Evolutionary conservation across 176 grass and related monocot genomes (phyloP).

Genomic region (Aegilops bicornis): DNA sequence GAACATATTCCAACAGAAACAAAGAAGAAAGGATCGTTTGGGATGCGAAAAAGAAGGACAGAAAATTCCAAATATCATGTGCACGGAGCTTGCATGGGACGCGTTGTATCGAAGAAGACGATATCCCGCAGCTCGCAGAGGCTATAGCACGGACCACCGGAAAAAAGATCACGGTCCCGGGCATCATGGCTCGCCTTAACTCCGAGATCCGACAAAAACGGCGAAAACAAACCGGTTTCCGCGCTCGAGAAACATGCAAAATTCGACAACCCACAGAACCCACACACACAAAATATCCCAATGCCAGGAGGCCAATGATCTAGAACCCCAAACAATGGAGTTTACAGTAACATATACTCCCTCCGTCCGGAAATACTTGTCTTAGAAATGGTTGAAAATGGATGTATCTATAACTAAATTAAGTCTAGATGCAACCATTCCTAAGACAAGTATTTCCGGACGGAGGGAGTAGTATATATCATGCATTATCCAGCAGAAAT

Average conservation of each 20-base stretch:
- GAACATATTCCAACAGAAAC: slow-evolving; percentile 20
- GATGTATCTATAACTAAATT: too few relatives aligned
- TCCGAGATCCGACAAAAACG: neutral
- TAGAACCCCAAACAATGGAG: neutral
- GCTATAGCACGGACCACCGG: slow-evolving; percentile 10
- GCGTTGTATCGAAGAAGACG: neutral
- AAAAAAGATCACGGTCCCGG: slow-evolving; percentile 20
- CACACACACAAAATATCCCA: neutral
- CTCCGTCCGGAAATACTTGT: too few relatives aligned
- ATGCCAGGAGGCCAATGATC: neutral
- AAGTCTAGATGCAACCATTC: too few relatives aligned
- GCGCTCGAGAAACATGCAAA: neutral
- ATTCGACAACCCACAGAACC: too few relatives aligned
- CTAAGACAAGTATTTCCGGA: too few relatives aligned
- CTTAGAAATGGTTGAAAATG: too few relatives aligned
- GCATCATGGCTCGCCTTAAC: neutral
- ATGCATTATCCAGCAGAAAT: slow-evolving; percentile 9
- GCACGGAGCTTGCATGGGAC: slow-evolving; percentile 2
- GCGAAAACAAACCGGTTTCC: neutral
- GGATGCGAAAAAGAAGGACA: neutral
- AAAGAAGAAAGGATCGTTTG: neutral
- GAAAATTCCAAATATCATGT: neutral
- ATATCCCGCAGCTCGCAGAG: neutral
- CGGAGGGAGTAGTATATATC: neutral
- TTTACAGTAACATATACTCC: neutral